Base-by-base conservation (phyloP, 306 rosid genomes). In the Malus orientalis region DNA sequence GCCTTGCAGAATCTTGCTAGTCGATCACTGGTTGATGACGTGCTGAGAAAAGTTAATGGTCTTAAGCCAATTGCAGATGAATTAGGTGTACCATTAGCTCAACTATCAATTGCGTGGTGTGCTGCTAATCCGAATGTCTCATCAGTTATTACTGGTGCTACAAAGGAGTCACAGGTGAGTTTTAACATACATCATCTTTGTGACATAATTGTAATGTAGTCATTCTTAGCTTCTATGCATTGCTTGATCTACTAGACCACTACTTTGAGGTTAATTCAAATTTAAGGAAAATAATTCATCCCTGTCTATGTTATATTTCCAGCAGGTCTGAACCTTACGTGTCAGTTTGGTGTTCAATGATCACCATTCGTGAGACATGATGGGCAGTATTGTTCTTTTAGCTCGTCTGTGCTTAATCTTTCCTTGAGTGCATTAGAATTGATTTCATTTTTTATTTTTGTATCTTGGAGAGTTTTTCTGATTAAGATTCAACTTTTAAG, bases 91-190 rank as follows among this genome's bases (percentile, higher is more conserved):
- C 92, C 97, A 3, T 77, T 95, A 64, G 68, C 99, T 20, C 99
- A 95, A 80, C 96, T 95, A 67, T 88, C 97, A 58, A 92, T 95
- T 80, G 97, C 97, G 0, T 95, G 99, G 99, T 95, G 99, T 71
- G 97, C 99, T 49, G 84, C 96, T 14, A 95, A 95, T 87, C 99
- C 97, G 58, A 92, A 92, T 75, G 99, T 95, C 76, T 89, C 99
- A 3, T 90, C 97, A 5, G 99, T 95, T 69, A 95, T 95, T 33
- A 88, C 96, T 58, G 99, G 99, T 15, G 99, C 99, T 23, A 95
- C 99, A 16, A 95, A 92, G 80, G 99, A 95, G 78, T 89, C 97
- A 81, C 99, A 95, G 99, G 99, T 95, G 73, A 58, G 97, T 84
- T 82, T 60, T 33, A 67, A 47, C 20, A 62, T 53, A 20, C 51